Evolutionary conservation across 352 stramenopile genomes (phyloP).

Genomic region (Phytophthora agathidicida): DNA sequence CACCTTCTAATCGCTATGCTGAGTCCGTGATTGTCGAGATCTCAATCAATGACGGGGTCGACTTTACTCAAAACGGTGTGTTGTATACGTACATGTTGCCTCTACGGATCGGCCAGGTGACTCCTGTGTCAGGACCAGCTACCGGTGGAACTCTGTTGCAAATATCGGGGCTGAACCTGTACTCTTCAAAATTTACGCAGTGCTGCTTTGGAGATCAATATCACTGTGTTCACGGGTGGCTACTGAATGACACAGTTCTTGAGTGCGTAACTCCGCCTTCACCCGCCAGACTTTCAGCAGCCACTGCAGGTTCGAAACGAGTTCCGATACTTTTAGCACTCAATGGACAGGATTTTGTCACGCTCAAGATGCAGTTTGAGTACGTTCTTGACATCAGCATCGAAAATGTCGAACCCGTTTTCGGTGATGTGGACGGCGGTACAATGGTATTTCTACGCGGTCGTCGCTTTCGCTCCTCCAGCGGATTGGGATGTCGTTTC

Average conservation of each 20-base stretch:
- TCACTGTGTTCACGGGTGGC: slow-evolving; percentile 43
- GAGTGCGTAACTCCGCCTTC: slow-evolving; percentile 44
- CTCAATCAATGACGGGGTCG: slow-evolving; percentile 88
- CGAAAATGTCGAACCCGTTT: slow-evolving; percentile 42
- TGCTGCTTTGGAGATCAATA: slow-evolving; percentile 69
- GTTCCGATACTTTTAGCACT: slow-evolving; percentile 70
- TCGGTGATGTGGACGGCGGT: slow-evolving; percentile 56
- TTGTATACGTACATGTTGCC: slow-evolving; percentile 64
- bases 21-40: slow-evolving; percentile 63
- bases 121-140: slow-evolving; percentile 47
- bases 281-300: slow-evolving; percentile 20
- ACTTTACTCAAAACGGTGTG: slow-evolving; percentile 81
- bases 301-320: slow-evolving; percentile 19
- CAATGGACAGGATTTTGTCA: slow-evolving; percentile 78
- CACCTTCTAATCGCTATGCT: slow-evolving; percentile 40
- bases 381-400: slow-evolving; percentile 58
- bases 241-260: slow-evolving; percentile 38
- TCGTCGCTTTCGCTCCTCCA: slow-evolving; percentile 66
- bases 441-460: slow-evolving; percentile 62
- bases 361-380: slow-evolving; percentile 55
- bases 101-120: slow-evolving; percentile 55
- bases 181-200: slow-evolving; percentile 52
- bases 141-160: slow-evolving; percentile 60
- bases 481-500: slow-evolving; percentile 63
- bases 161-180: slow-evolving; percentile 63